A percentile compares a stretch with the other conserved stretches of the same genome.
Evolutionary conservation across 371 early-diverging fungal genomes (phyloP).

Genomic region (Mucor lusitanicus): DNA sequence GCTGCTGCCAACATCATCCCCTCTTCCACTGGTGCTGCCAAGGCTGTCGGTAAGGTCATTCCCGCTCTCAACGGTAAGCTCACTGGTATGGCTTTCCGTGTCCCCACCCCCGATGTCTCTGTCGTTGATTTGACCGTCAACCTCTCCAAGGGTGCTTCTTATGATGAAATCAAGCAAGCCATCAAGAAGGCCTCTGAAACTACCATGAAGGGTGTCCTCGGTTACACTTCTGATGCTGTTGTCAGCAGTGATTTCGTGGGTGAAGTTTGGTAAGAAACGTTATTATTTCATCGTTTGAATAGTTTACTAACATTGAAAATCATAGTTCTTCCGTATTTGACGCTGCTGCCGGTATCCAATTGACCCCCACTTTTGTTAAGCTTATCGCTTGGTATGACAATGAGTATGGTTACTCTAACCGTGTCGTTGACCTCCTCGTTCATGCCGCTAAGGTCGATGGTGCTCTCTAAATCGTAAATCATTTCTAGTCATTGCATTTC

Average conservation of each 20-base stretch:
- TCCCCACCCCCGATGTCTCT: slow-evolving; percentile 97
- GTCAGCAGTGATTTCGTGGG: slow-evolving; percentile 57
- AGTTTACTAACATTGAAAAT: no score
- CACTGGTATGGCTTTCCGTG: slow-evolving; percentile 99
- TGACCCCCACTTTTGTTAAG: slow-evolving; percentile 97
- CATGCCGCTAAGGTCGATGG: slow-evolving; percentile 69
- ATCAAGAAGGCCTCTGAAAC: slow-evolving; percentile 85
- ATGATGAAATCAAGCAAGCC: slow-evolving; percentile 86
- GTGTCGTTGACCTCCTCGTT: slow-evolving; percentile 86
- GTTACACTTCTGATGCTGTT: slow-evolving; percentile 94
- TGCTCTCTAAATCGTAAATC: slow-evolving; percentile 10
- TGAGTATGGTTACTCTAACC: slow-evolving; percentile 92
- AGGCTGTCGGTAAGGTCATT: slow-evolving; percentile 99
- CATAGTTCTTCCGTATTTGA: no score
- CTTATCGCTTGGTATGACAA: slow-evolving; percentile 84
- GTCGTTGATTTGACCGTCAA: slow-evolving; percentile 98
- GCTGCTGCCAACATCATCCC: slow-evolving; percentile 99
- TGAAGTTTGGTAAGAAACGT: no score
- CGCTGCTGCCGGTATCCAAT: slow-evolving; percentile 94
- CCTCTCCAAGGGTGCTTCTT: slow-evolving; percentile 86
- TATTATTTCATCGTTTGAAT: no score
- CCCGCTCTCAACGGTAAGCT: slow-evolving; percentile 96
- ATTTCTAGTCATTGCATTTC: background rate
- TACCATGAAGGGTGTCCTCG: slow-evolving; percentile 85
- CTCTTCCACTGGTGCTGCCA: slow-evolving; percentile 99